Base-by-base conservation (phyloP, 352 stramenopile species). In the Globisporangium paddicum region DNA sequence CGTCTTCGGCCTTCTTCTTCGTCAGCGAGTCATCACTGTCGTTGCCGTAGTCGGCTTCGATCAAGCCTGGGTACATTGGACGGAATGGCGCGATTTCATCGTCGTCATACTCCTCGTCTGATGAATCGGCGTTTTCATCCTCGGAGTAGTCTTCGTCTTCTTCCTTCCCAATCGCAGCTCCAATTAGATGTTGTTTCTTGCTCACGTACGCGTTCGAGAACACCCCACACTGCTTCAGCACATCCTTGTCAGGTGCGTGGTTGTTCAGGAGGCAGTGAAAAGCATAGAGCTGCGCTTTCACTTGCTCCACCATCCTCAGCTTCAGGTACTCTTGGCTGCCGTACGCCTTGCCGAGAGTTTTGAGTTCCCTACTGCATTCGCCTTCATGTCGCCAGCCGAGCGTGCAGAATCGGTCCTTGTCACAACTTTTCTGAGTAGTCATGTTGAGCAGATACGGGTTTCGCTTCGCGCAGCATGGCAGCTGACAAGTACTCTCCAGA, bases 231-330 rank as follows among this genome's bases (percentile, higher is more conserved):
- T 95, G 86, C 58, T 95, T 95, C 13, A 96, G 60, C 28, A 95
- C 87, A 62, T 91, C 77, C 58, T 82, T 86, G 58, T 93, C 86
- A 1, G 87, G 87, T 5, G 82, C 84, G 49, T 96, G 85, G 62
- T 95, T 93, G 68, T 96, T 93, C 48, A 95, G 41, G 30, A 96
- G 65, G 54, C 83, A 94, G 67, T 94, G 85, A 49, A 96, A 95
- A 1, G 87, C 87, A 34, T 93, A 96, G 4, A 96, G 63, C 57
- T 96, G 87, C 23, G 85, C 85, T 55, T 93, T 93, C 25, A 96
- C 75, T 60, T 96, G 87, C 56, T 95, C 85, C 26, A 87, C 71
- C 82, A 94, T 93, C 11, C 86, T 75, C 40, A 92, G 64, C 16
- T 79, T 69, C 19, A 79, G 72, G 49, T 90, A 93, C 9, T 73